These are phyloP conservation scores for Handroanthus guayacan DNA, from an alignment of 257 asterid species.

Conservation along the genomic window DNA sequence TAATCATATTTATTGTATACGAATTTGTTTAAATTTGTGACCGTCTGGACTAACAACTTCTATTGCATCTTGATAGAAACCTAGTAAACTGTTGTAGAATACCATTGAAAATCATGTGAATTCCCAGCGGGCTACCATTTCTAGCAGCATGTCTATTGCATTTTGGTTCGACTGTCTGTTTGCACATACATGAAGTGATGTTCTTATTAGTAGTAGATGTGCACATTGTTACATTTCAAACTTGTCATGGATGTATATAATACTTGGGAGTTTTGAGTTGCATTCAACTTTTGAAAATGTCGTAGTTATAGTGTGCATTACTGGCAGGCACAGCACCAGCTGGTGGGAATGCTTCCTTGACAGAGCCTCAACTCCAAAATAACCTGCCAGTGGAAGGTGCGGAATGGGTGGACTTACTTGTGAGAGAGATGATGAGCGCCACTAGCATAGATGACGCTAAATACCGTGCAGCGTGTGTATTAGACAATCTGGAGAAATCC, in stretches of 20 bases:
- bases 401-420: slow-evolving; percentile 80
- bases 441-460: slow-evolving; percentile 80
- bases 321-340: slow-evolving; percentile 45
- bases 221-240: neutral
- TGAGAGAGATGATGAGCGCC: slow-evolving; percentile 74
- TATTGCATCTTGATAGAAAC: neutral
- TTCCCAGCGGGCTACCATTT: neutral
- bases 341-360: slow-evolving; percentile 38
- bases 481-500: slow-evolving; percentile 76
- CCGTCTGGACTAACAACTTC: neutral
- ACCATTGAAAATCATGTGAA: neutral
- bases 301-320: neutral
- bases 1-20: neutral
- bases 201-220: neutral
- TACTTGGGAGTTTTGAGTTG: neutral
- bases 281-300: neutral
- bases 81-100: neutral
- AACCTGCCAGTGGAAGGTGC: slow-evolving; percentile 70
- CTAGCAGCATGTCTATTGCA: neutral
- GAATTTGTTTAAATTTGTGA: neutral
- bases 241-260: neutral
- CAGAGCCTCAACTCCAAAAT: slow-evolving; percentile 48
- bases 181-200: neutral
- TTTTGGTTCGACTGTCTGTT: neutral
- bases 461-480: slow-evolving; percentile 59